These are phyloP conservation scores for Ophiostoma ulmi DNA, from an alignment of 2,329 filamentous ascomycete genomes.

Conservation along the genomic window DNA sequence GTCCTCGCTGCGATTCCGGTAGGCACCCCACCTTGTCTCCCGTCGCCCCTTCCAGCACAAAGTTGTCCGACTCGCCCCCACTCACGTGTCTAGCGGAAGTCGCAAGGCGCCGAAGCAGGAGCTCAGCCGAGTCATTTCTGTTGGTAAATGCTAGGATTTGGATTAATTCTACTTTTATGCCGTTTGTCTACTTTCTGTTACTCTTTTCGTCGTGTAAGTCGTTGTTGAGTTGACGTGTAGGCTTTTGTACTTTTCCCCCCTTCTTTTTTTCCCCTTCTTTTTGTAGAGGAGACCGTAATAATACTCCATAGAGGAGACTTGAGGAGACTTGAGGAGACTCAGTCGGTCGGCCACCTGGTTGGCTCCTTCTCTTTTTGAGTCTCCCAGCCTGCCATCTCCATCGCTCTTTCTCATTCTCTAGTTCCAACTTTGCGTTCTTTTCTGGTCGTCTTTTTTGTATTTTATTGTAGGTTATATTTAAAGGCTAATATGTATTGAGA, in stretches of 20 bases:
- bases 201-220: conserved; percentile 24
- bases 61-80: neutral
- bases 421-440: conserved; percentile 15
- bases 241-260: neutral
- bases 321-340: neutral
- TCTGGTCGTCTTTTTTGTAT: neutral
- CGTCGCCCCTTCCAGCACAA: neutral
- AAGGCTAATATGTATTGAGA: neutral
- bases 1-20: conserved; percentile 7
- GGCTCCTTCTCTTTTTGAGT: neutral
- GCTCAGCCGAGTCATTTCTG: conserved; percentile 10
- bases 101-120: conserved; percentile 25
- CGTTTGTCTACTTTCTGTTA: conserved; percentile 15
- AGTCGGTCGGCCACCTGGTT: conserved; percentile 5
- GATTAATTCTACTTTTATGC: neutral
- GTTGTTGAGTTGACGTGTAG: neutral
- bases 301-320: neutral
- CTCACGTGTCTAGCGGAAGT: conserved; percentile 6
- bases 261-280: neutral
- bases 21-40: neutral
- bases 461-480: neutral
- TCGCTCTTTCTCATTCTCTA: conserved; percentile 8
- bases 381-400: neutral
- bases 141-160: neutral
- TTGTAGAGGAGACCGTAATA: no score